Percentiles rank a stretch among this genome's conserved stretches.
Evolutionary conservation across 2,329 filamentous ascomycete genomes (phyloP).

Genomic region (Microdochium bolleyi): DNA sequence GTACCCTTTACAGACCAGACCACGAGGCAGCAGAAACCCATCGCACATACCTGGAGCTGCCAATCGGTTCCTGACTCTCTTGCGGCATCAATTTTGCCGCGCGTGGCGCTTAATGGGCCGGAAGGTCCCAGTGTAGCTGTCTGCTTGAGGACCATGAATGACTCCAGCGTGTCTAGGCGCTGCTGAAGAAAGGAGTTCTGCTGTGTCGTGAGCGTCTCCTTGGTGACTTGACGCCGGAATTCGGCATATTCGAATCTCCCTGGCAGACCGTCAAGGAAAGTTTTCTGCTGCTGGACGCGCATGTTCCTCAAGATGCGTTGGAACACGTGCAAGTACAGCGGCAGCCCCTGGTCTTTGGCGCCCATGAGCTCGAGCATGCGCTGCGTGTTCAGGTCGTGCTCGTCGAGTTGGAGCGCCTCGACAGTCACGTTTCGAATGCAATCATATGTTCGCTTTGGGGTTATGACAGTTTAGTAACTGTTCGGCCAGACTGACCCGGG

Average conservation of each 20-base stretch:
- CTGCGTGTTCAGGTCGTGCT: constrained; percentile 45
- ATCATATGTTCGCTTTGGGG: constrained; percentile 28
- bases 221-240: constrained; percentile 31
- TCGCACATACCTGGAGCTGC: constrained; percentile 13
- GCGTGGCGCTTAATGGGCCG: too few species aligned
- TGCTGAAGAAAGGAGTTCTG: constrained; percentile 50
- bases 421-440: constrained; percentile 35
- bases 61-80: constrained; percentile 16
- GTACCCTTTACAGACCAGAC: not conserved
- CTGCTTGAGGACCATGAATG: constrained; percentile 41
- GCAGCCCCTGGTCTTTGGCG: constrained; percentile 33
- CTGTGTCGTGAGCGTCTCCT: constrained; percentile 29
- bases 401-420: constrained; percentile 39
- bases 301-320: constrained; percentile 49
- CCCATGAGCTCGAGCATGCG: constrained; percentile 55
- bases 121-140: too few species aligned
- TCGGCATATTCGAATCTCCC: constrained; percentile 38
- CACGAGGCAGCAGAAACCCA: not conserved
- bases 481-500: too few species aligned
- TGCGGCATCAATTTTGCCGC: not conserved
- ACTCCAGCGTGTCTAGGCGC: constrained; percentile 55
- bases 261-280: not conserved
- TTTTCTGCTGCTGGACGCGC: constrained; percentile 34
- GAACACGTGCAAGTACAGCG: constrained; percentile 51
- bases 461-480: constrained; percentile 2